phyloP scores from a whole-genome alignment of 2,329 filamentous ascomycete species.

The Sclerotinia sclerotiorum region DNA sequence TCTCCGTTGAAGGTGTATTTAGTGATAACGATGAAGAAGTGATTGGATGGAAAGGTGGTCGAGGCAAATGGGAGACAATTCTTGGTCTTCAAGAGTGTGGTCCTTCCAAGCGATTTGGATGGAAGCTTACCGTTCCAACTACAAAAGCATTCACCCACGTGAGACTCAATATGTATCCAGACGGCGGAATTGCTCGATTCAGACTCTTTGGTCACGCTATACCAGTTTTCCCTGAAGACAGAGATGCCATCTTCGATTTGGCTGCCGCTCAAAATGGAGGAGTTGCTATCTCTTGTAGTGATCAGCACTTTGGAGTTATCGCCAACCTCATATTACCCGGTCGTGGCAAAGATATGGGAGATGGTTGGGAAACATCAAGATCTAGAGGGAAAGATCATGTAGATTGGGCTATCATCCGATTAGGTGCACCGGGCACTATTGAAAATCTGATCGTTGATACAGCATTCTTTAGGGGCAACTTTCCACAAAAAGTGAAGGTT shows the following conservation, averaged over 20 bases:
- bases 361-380: conserved; percentile 82
- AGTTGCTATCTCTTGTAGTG: conserved; percentile 72
- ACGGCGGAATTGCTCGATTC: conserved; percentile 80
- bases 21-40: conserved; percentile 65
- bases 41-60: conserved; percentile 57
- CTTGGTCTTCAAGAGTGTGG: conserved; percentile 70
- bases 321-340: conserved; percentile 79
- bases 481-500: conserved; percentile 72
- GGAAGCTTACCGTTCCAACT: conserved; percentile 61
- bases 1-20: conserved; percentile 77
- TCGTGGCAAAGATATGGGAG: conserved; percentile 80
- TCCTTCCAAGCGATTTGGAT: conserved; percentile 70
- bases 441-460: conserved; percentile 74
- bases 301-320: conserved; percentile 82
- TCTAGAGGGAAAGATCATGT: conserved; percentile 70
- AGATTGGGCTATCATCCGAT: conserved; percentile 77
- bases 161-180: conserved; percentile 79
- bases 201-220: conserved; percentile 74
- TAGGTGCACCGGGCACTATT: conserved; percentile 65
- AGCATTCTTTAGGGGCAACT: conserved; percentile 81
- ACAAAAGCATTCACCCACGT: conserved; percentile 75
- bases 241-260: conserved; percentile 68
- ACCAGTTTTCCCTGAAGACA: conserved; percentile 70
- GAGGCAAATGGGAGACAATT: conserved; percentile 70
- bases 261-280: conserved; percentile 77